Percentiles rank a stretch among this genome's conserved stretches.
These are phyloP conservation scores for Noccaea bulbosa DNA, from an alignment of 345 rosid genomes.

Conservation along the genomic window DNA sequence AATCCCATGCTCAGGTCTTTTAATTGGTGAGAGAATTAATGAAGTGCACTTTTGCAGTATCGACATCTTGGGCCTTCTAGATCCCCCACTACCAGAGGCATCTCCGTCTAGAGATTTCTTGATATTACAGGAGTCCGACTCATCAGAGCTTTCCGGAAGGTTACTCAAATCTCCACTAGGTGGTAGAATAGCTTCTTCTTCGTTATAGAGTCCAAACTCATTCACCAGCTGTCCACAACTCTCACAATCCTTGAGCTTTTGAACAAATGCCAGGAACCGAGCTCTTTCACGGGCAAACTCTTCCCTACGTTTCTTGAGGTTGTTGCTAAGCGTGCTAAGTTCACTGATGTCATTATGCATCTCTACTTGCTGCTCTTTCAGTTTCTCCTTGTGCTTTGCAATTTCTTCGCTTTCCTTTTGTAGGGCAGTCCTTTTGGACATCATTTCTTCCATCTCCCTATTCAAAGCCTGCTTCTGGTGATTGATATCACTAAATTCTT, in stretches of 20 bases:
- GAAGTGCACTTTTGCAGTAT: constrained; percentile 68
- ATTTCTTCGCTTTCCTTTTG: constrained; percentile 62
- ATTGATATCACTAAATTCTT: constrained; percentile 50
- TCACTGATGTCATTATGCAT: constrained; percentile 73
- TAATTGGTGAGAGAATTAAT: constrained; percentile 67
- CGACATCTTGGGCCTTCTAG: constrained; percentile 55
- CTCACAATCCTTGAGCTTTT: constrained; percentile 68
- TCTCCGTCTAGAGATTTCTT: constrained; percentile 46
- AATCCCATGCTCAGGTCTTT: constrained; percentile 49
- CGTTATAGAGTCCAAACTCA: constrained; percentile 63
- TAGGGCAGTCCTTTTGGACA: constrained; percentile 51
- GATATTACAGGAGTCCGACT: constrained; percentile 42
- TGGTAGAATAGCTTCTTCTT: constrained; percentile 46
- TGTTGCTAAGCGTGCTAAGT: constrained; percentile 66
- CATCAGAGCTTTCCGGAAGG: constrained; percentile 41
- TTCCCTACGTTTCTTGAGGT: constrained; percentile 65
- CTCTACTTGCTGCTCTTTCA: constrained; percentile 64
- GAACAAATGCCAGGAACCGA: constrained; percentile 67
- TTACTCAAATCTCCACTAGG: constrained; percentile 47
- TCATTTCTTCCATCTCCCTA: constrained; percentile 63
- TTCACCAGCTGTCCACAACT: constrained; percentile 67
- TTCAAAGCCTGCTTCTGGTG: constrained; percentile 56
- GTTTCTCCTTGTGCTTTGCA: constrained; percentile 57
- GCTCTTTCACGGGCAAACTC: constrained; percentile 60
- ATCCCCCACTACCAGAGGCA: constrained; percentile 47